Base-by-base conservation (phyloP, 805 yeast species). In the Torulaspora gathmanii region DNA sequence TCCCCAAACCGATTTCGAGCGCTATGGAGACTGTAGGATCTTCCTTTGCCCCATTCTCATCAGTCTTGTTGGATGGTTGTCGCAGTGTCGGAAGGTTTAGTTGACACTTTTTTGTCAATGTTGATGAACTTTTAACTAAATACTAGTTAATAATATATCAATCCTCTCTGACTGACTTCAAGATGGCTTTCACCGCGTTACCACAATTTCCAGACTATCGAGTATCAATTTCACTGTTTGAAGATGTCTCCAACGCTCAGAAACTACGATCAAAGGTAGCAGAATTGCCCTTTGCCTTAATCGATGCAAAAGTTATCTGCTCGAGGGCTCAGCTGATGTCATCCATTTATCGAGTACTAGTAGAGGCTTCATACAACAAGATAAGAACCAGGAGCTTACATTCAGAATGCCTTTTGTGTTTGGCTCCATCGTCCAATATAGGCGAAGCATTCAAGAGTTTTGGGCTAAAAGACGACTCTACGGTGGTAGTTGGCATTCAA, bases 341-440 rank as follows among this genome's bases (percentile, higher is more conserved):
- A 37, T 80, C 86, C 1, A 61, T 82, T 1, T 79, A 82, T 58
- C 75, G 82, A 51, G 77, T 86, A 2, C 54, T 86, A 2, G 61
- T 73, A 11, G 89, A 84, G 59, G 54, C 62, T 19, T 59, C 59
- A 1, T 68, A 70, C 29, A 76, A 70, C 11, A 70, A 54, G 37
- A 71, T 78, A 70, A 74, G 81, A 52, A 82, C 95, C 8, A 79
- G 75, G 52, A 74, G 80, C 0, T 54, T 86, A 26, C 84, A 85
- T 57, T 80, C 93, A 0, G 95, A 87, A 56, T 70, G 83, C 31
- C 75, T 86, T 19, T 77, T 82, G 56, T 77, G 80, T 46, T 67
- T 87, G 47, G 78, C 89, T 1, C 87, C 91, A 1, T 73, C 79
- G 6, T 81, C 79, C 53, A 85, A 83, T 58, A 74, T 78, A 31